These are phyloP conservation scores for Aspergillus nidulans DNA, from an alignment of 495 filamentous ascomycete genomes.

Conservation along the genomic window DNA sequence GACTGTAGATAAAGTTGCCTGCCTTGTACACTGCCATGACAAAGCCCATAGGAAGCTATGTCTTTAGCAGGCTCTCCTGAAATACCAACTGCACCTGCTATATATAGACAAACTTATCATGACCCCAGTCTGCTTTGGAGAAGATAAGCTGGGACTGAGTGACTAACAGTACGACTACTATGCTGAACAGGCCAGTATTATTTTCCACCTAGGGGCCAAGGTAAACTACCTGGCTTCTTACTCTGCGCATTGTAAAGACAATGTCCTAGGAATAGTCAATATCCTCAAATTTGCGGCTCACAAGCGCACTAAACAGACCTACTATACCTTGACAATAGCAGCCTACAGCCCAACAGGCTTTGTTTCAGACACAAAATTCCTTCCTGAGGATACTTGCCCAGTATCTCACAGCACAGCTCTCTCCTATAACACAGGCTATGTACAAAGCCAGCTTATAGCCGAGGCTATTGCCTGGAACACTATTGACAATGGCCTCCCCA, in stretches of 20 bases:
- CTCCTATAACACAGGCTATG: conserved; percentile 10
- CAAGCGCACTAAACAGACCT: conserved; percentile 4
- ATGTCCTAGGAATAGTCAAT: conserved; percentile 10
- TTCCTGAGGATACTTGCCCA: conserved; percentile 10
- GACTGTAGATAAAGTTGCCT: conserved; percentile 6
- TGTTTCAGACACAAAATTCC: neutral
- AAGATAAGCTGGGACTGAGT: conserved; percentile 3
- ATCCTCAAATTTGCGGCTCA: conserved; percentile 10
- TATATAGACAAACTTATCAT: conserved; percentile 4
- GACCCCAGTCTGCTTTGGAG: neutral
- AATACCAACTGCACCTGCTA: neutral
- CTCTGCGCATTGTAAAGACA: conserved; percentile 9
- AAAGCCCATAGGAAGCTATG: neutral
- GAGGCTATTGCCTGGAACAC: conserved; percentile 12
- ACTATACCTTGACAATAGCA: conserved; percentile 16
- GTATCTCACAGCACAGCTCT: neutral
- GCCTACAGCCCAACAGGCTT: conserved; percentile 6
- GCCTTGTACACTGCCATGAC: conserved; percentile 1
- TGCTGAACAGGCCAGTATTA: conserved; percentile 11
- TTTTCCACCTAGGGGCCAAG: conserved; percentile 16
- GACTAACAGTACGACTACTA: neutral
- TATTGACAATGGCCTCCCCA: conserved; percentile 10
- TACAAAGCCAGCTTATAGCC: conserved; percentile 16
- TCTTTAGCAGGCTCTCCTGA: neutral
- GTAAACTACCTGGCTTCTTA: conserved; percentile 14